These are phyloP conservation scores for Zygosaccharomyces kombuchaensis DNA, from an alignment of 805 yeast species.

Conservation along the genomic window DNA sequence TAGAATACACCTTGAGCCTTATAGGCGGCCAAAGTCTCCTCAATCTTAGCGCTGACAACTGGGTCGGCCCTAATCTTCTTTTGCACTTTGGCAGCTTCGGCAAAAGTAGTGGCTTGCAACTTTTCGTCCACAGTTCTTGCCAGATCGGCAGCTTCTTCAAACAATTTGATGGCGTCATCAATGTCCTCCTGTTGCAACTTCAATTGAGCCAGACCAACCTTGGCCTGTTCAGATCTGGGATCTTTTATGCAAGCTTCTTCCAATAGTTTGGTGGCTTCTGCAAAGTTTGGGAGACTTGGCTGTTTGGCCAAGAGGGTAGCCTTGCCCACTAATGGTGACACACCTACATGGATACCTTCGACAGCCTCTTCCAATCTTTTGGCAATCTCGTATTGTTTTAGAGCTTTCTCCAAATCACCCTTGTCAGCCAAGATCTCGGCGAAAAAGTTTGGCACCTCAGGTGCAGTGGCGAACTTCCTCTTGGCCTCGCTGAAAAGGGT, in stretches of 20 bases:
- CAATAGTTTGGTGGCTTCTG: conserved; percentile 60
- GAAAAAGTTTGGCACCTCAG: conserved; percentile 91
- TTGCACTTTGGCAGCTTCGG: conserved; percentile 92
- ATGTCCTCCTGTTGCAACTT: conserved; percentile 78
- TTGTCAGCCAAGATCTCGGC: conserved; percentile 90
- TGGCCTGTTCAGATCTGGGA: conserved; percentile 84
- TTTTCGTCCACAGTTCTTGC: conserved; percentile 85
- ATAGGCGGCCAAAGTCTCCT: conserved; percentile 49
- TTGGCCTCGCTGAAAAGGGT: conserved; percentile 65
- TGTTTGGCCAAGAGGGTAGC: conserved; percentile 67
- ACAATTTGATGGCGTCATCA: conserved; percentile 73
- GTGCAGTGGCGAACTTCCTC: conserved; percentile 72
- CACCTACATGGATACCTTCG: conserved; percentile 72
- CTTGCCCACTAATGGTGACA: conserved; percentile 84
- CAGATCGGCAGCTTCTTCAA: conserved; percentile 76
- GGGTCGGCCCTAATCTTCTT: conserved; percentile 70
- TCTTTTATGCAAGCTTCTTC: conserved; percentile 76
- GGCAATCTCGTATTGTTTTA: conserved; percentile 81
- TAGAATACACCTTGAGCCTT: conserved; percentile 33
- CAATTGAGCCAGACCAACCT: conserved; percentile 87
- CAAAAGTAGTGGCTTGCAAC: conserved; percentile 83
- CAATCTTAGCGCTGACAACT: conserved; percentile 54
- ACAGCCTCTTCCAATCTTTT: conserved; percentile 72
- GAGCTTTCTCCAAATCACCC: conserved; percentile 67
- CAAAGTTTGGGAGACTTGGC: conserved; percentile 41